A percentile compares a stretch with the other conserved stretches of the same genome.
phyloP scores from a whole-genome alignment of 2,329 filamentous ascomycete genomes.

The Diaporthe sp. region DNA sequence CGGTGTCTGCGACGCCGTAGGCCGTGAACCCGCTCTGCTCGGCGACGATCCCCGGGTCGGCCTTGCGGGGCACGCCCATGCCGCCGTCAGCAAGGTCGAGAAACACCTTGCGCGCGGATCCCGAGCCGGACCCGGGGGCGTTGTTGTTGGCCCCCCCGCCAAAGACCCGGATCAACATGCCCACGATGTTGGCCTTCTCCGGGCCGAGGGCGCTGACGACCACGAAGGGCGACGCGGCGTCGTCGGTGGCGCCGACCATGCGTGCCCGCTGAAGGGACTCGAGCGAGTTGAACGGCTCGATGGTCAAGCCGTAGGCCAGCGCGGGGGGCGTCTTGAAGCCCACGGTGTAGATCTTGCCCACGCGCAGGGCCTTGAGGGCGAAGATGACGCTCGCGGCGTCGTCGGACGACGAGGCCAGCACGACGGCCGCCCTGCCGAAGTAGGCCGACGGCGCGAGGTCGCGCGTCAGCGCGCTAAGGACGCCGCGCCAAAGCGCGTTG shows the following conservation, averaged over 20 bases:
- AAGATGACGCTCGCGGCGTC: constrained; percentile 85
- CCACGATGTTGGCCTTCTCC: constrained; percentile 82
- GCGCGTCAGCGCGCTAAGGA: constrained; percentile 81
- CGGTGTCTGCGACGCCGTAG: constrained; percentile 83
- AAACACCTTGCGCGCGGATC: constrained; percentile 74
- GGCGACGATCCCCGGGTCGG: constrained; percentile 76
- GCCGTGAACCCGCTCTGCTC: constrained; percentile 81
- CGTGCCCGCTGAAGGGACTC: constrained; percentile 68
- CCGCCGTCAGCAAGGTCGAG: constrained; percentile 78
- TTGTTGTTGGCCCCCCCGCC: constrained; percentile 51
- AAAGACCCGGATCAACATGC: constrained; percentile 81
- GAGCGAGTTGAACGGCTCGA: constrained; percentile 84
- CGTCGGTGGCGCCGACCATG: constrained; percentile 51
- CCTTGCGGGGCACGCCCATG: constrained; percentile 68
- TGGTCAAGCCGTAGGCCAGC: constrained; percentile 73
- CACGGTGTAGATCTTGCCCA: constrained; percentile 85
- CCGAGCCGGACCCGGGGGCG: constrained; percentile 44
- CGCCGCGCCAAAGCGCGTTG: constrained; percentile 88
- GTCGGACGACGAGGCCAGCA: constrained; percentile 77
- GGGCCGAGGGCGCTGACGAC: constrained; percentile 83
- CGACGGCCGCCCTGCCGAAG: constrained; percentile 77
- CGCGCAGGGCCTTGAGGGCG: constrained; percentile 78
- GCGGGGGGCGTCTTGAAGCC: constrained; percentile 76
- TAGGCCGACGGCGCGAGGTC: constrained; percentile 88
- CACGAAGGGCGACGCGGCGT: constrained; percentile 75